These are phyloP conservation scores for Debaryomyces maramus DNA, from an alignment of 805 yeast genomes.

Conservation along the genomic window DNA sequence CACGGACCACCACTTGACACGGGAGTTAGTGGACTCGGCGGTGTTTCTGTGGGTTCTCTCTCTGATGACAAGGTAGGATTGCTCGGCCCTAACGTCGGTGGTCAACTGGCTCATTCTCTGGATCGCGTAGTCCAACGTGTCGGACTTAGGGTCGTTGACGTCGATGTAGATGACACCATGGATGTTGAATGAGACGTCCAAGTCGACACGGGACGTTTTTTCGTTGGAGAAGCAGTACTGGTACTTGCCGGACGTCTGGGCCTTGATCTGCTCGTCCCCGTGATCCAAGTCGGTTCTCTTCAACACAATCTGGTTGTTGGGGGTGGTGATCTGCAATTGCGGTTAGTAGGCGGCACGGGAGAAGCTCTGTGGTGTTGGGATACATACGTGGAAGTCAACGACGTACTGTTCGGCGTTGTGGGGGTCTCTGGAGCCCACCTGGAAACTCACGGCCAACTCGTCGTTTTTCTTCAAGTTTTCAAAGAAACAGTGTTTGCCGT, in stretches of 20 bases:
- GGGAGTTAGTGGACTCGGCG: slow-evolving; percentile 93
- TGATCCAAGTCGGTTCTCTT: slow-evolving; percentile 63
- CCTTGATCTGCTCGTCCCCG: slow-evolving; percentile 73
- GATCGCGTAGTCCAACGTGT: slow-evolving; percentile 82
- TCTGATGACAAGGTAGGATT: slow-evolving; percentile 87
- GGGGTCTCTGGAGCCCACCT: slow-evolving; percentile 88
- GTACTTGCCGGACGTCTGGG: slow-evolving; percentile 69
- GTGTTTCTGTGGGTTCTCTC: slow-evolving; percentile 98
- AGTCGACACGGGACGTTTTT: slow-evolving; percentile 64
- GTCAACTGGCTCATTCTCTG: slow-evolving; percentile 72
- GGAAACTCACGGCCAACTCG: slow-evolving; percentile 84
- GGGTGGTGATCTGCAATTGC: slow-evolving; percentile 28
- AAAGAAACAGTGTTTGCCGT: slow-evolving; percentile 85
- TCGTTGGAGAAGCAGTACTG: slow-evolving; percentile 92
- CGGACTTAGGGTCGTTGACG: slow-evolving; percentile 69
- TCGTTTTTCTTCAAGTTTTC: slow-evolving; percentile 82
- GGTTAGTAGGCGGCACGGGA: slow-evolving; percentile 7
- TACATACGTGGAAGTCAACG: slow-evolving; percentile 54
- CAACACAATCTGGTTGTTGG: slow-evolving; percentile 49
- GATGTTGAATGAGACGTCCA: slow-evolving; percentile 92
- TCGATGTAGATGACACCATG: slow-evolving; percentile 91
- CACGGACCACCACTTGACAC: slow-evolving; percentile 97
- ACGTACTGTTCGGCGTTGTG: slow-evolving; percentile 63
- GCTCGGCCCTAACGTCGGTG: slow-evolving; percentile 88
- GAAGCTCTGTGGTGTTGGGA: slow-evolving; percentile 1